phyloP scores from a whole-genome alignment of 352 stramenopile species.

The Globisporangium abappressorium region DNA sequence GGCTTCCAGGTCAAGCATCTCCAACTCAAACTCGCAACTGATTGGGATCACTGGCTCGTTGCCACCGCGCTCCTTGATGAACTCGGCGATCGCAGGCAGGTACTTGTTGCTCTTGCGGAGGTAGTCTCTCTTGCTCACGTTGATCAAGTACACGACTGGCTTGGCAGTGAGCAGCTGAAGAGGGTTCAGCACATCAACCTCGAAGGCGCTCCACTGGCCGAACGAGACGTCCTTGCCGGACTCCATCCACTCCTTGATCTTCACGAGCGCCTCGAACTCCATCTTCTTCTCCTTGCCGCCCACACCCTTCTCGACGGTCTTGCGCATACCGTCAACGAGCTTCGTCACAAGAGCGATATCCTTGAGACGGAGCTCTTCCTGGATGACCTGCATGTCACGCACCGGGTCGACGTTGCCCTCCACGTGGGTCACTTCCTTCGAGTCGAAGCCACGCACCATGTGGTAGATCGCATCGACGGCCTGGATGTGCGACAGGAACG shows the following conservation, averaged over 20 bases:
- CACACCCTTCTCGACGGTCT: constrained; percentile 86
- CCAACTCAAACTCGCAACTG: constrained; percentile 98
- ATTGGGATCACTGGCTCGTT: constrained; percentile 97
- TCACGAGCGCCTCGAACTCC: constrained; percentile 87
- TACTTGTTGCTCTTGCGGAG: constrained; percentile 98
- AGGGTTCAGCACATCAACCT: constrained; percentile 91
- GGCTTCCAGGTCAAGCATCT: constrained; percentile 83
- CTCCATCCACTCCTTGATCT: constrained; percentile 81
- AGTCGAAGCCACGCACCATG: constrained; percentile 98
- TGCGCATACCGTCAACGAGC: constrained; percentile 69
- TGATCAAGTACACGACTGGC: constrained; percentile 98
- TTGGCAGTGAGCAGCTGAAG: constrained; percentile 93
- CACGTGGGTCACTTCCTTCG: constrained; percentile 98
- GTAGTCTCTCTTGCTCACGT: constrained; percentile 99
- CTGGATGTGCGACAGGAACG: constrained; percentile 99
- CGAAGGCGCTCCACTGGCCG: constrained; percentile 83
- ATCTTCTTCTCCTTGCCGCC: constrained; percentile 95
- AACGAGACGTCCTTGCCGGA: constrained; percentile 90
- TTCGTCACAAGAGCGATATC: constrained; percentile 92
- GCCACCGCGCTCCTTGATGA: constrained; percentile 94
- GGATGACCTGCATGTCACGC: constrained; percentile 99
- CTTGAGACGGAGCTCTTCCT: constrained; percentile 97
- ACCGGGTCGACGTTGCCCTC: constrained; percentile 99
- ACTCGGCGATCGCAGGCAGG: constrained; percentile 97
- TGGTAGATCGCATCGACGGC: constrained; percentile 98